These are phyloP conservation scores for Neurospora sp. DNA, from an alignment of 2,329 filamentous ascomycete species.

Conservation along the genomic window DNA sequence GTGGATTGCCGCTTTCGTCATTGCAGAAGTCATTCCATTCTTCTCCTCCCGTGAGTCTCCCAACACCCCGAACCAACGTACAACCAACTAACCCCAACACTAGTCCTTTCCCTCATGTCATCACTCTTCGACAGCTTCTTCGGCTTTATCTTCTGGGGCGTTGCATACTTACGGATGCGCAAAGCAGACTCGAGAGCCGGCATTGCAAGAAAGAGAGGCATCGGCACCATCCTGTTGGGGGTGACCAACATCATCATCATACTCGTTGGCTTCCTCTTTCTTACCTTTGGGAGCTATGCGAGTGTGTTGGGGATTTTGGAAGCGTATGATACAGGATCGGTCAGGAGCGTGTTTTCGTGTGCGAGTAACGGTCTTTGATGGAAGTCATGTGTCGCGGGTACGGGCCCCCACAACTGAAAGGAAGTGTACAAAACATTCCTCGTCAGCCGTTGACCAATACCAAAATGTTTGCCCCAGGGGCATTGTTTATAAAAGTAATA, in stretches of 20 bases:
- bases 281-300: constrained; percentile 73
- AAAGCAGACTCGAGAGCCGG: constrained; percentile 48
- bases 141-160: constrained; percentile 91
- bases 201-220: constrained; percentile 41
- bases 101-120: constrained; percentile 64
- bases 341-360: constrained; percentile 68
- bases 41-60: constrained; percentile 58
- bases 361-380: constrained; percentile 53
- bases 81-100: constrained; percentile 1
- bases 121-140: constrained; percentile 89
- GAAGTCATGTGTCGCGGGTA: background rate
- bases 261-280: constrained; percentile 65
- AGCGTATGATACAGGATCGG: constrained; percentile 53
- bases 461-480: background rate
- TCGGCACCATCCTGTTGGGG: constrained; percentile 43
- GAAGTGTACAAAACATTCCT: background rate
- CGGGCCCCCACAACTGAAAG: background rate
- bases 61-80: background rate
- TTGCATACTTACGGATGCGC: constrained; percentile 71
- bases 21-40: constrained; percentile 88
- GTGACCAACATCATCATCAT: constrained; percentile 65
- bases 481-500: background rate
- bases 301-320: constrained; percentile 66
- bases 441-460: background rate
- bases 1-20: constrained; percentile 86